A percentile compares a stretch with the other conserved stretches of the same genome.
Conservation (phyloP, 1,284 basidiomycete species). For the Boletus hoseneyae region DNA sequence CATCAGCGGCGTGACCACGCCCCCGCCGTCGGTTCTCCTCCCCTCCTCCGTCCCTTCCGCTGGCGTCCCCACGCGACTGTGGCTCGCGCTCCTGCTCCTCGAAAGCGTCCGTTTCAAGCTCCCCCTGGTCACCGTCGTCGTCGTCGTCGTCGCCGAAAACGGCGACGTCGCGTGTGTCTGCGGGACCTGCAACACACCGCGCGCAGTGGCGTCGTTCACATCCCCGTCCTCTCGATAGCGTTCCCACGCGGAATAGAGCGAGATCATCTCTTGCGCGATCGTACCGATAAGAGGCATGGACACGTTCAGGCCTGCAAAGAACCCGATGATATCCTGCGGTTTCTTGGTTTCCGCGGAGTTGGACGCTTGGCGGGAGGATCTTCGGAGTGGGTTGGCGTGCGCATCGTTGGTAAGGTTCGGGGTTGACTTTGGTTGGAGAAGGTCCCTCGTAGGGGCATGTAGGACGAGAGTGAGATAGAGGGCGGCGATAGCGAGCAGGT, state of each 20-base stretch:
- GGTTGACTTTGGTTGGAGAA: constrained; percentile 25
- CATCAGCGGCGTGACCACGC: too few relatives aligned
- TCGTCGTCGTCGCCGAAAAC: constrained; percentile 17
- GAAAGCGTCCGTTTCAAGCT: constrained; percentile 20
- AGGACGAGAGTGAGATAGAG: constrained; percentile 26
- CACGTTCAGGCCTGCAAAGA: constrained; percentile 84
- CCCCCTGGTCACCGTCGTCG: constrained; percentile 33
- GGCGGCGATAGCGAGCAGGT: constrained; percentile 39
- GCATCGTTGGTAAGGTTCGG: too few relatives aligned
- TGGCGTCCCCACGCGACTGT: constrained; percentile 7
- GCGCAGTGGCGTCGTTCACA: constrained; percentile 28
- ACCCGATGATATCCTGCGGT: constrained; percentile 70
- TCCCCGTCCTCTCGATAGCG: constrained; percentile 63
- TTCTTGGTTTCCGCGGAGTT: constrained; percentile 35
- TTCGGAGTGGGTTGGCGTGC: constrained; percentile 8
- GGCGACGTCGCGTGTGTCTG: constrained; percentile 16
- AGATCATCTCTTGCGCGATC: constrained; percentile 85
- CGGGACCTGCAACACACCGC: constrained; percentile 9
- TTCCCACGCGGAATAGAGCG: constrained; percentile 62
- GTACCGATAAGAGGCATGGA: constrained; percentile 81
- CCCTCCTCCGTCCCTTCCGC: constrained; percentile 16
- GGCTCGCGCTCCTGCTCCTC: constrained; percentile 5
- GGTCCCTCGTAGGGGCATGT: constrained; percentile 51
- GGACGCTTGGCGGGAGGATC: constrained; percentile 49
- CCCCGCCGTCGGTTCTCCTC: constrained; percentile 10